A percentile compares a stretch with the other conserved stretches of the same genome.
phyloP scores from a whole-genome alignment of 768 basidiomycete species.

The Candolleomyces aberdarensis region DNA sequence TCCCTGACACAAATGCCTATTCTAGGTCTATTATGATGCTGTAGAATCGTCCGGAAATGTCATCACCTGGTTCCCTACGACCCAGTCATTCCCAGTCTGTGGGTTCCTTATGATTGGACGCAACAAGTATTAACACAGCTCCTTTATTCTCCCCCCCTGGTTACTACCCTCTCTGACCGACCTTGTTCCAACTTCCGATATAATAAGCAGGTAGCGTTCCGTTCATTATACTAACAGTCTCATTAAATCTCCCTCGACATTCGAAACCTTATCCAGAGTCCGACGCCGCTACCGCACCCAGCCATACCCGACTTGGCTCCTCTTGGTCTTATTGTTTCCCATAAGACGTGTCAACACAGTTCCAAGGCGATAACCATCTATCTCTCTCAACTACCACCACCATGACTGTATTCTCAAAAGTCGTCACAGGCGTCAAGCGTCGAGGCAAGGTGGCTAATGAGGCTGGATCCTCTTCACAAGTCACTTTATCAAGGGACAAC shows the following conservation, averaged over 20 bases:
- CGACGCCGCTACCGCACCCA: background rate
- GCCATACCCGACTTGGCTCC: conserved; percentile 4
- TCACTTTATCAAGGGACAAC: background rate
- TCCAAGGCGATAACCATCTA: conserved; percentile 2
- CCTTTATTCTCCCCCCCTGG: background rate
- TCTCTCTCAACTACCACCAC: background rate
- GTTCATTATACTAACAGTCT: background rate
- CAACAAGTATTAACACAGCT: background rate
- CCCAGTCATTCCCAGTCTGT: background rate
- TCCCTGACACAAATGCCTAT: background rate
- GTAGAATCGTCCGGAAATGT: background rate
- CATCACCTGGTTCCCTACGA: background rate
- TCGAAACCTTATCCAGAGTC: conserved; percentile 3
- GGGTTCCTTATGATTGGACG: background rate
- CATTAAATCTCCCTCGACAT: background rate
- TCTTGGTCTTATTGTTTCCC: conserved; percentile 6
- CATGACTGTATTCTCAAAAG: conserved; percentile 7
- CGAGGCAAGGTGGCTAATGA: conserved; percentile 13
- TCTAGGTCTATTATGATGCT: background rate
- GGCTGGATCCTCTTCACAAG: background rate
- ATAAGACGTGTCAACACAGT: conserved; percentile 5
- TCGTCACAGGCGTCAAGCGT: conserved; percentile 15
- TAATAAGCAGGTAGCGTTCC: background rate
- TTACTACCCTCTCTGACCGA: background rate
- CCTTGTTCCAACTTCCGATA: background rate